Percentiles rank a stretch among this genome's conserved stretches.
These are phyloP conservation scores for Aulographum hederae DNA, from an alignment of 2,329 filamentous ascomycete species.

Conservation along the genomic window DNA sequence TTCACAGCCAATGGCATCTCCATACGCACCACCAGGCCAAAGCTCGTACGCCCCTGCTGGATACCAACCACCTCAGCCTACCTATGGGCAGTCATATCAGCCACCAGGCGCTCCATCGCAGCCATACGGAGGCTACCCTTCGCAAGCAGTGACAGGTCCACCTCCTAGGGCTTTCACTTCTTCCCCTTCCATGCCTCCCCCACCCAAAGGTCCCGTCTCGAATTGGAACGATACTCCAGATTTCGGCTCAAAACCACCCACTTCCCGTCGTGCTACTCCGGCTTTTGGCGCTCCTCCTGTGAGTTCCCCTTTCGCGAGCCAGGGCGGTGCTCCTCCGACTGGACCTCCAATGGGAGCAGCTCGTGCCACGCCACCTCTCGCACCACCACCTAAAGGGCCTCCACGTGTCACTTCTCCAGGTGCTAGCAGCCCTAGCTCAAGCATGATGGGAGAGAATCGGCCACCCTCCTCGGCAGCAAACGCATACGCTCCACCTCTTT, in stretches of 20 bases:
- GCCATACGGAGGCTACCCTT: not conserved
- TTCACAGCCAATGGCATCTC: constrained; percentile 5
- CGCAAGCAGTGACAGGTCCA: constrained; percentile 1
- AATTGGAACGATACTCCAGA: constrained; percentile 94
- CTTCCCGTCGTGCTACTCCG: constrained; percentile 61
- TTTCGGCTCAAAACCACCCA: constrained; percentile 49
- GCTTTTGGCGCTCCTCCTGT: constrained; percentile 54
- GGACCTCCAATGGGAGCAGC: constrained; percentile 38
- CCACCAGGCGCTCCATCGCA: constrained; percentile 1
- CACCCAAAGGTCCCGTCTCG: constrained; percentile 50
- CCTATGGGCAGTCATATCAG: constrained; percentile 8
- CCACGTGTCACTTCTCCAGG: constrained; percentile 55
- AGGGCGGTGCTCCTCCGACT: constrained; percentile 30
- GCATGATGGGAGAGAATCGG: constrained; percentile 25
- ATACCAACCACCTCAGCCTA: constrained; percentile 1
- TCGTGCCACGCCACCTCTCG: constrained; percentile 51
- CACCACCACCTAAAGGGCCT: constrained; percentile 66
- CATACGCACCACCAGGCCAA: not conserved
- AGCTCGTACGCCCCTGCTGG: not conserved
- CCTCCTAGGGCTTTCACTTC: constrained; percentile 3
- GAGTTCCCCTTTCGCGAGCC: constrained; percentile 57
- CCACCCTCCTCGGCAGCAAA: constrained; percentile 39
- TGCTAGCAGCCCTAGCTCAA: constrained; percentile 27
- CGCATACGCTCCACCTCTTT: constrained; percentile 43
- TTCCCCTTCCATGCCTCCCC: constrained; percentile 19